These are phyloP conservation scores for Osmanthus fragrans DNA, from an alignment of 257 asterid genomes.

Conservation along the genomic window DNA sequence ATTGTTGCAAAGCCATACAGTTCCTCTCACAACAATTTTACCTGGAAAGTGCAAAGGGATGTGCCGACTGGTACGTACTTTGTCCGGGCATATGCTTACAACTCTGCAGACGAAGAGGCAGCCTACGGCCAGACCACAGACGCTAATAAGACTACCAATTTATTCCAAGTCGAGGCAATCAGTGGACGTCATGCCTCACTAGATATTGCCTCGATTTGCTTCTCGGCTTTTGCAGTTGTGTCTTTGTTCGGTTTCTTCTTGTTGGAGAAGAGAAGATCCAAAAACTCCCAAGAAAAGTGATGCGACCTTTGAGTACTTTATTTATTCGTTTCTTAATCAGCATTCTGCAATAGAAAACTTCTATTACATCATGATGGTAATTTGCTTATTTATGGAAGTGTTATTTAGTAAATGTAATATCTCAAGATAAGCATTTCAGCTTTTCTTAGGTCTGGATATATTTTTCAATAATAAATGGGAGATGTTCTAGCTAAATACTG, in stretches of 20 bases:
- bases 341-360: too few species aligned
- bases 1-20: slow-evolving; percentile 44
- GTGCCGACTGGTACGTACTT: slow-evolving; percentile 69
- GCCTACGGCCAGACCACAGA: slow-evolving; percentile 69
- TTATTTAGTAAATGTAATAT: too few species aligned
- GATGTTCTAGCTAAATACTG: too few species aligned
- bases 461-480: too few species aligned
- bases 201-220: slow-evolving; percentile 58
- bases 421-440: too few species aligned
- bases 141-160: slow-evolving; percentile 34
- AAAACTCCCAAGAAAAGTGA: slow-evolving; percentile 27
- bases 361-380: too few species aligned
- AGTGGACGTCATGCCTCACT: slow-evolving; percentile 57
- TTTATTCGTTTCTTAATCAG: too few species aligned
- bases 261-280: slow-evolving; percentile 59
- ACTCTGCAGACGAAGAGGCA: slow-evolving; percentile 36
- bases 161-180: slow-evolving; percentile 47
- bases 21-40: slow-evolving; percentile 35
- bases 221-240: slow-evolving; percentile 63
- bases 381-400: too few species aligned
- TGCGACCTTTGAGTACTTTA: background rate
- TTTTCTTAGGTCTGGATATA: too few species aligned
- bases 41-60: slow-evolving; percentile 44
- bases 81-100: slow-evolving; percentile 52
- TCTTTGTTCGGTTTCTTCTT: slow-evolving; percentile 67